Evolutionary conservation across 345 rosid species (phyloP), one percentile per base, ranked within the genome.

Genomic region (Aquilaria sinensis): DNA sequence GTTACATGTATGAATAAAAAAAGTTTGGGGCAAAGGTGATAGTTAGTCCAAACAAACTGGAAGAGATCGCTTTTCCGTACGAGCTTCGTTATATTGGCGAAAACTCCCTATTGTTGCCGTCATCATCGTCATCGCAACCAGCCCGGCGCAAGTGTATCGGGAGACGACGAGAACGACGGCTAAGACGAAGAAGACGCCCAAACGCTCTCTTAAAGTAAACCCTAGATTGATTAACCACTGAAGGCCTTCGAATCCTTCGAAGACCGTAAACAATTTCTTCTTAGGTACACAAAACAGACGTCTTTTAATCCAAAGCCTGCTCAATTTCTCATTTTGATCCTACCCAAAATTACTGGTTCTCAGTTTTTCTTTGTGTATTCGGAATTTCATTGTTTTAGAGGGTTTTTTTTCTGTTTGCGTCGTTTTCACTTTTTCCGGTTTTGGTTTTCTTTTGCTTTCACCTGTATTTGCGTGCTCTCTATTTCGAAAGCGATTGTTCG

Each of bases 41-140:
- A 23, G 23, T 23, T 23, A 23, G 23, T 23, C 23, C 43, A 37
- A 37, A 37, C 8, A 37, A 37, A 37, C 7, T 7, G 43, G 43
- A 37, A 37, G 43, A 37, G 5, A 37, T 37, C 43, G 43, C 43
- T 37, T 37, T 37, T 3, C 43, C 43, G 43, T 37, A 37, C 43
- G 43, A 7, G 43, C 43, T 37, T 37, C 43, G 43, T 7, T 37
- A 37, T 37, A 7, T 37, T 1, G 43, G 7, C 7, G 4, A 37
- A 37, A 37, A 37, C 63, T 11, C 47, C 34, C 13, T 13, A 1
- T 51, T 48, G 43, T 52, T 10, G 29, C 29, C 7, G 31, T 64
- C 68, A 31, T 56, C 32, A 53, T 58, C 61, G 10, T 63, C 52
- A 53, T 54, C 59, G 54, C 43, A 43, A 53, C 31, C 63, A 15